Evolutionary conservation across 192 early-diverging fungal species (phyloP).

Genomic region (Hyaloraphidium curvatum): DNA sequence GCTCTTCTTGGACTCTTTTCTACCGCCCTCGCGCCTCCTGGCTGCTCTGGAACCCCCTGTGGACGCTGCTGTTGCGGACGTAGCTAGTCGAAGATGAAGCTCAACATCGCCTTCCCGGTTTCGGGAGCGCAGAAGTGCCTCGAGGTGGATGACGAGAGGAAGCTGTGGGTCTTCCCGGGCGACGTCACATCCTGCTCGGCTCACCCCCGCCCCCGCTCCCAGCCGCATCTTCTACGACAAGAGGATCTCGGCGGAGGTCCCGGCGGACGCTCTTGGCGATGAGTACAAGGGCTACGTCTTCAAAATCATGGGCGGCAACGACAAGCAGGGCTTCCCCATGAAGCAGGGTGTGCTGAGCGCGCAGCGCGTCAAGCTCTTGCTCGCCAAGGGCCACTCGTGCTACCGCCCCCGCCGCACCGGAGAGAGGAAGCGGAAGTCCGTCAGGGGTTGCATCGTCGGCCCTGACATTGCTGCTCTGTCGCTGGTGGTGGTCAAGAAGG

Average conservation of each 20-base stretch:
- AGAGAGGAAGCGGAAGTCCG: slow-evolving; percentile 98
- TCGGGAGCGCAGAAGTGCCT: slow-evolving; percentile 95
- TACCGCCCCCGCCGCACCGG: slow-evolving; percentile 92
- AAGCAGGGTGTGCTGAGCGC: slow-evolving; percentile 84
- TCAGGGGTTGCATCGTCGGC: slow-evolving; percentile 95
- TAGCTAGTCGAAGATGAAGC: no score
- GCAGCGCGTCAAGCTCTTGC: slow-evolving; percentile 35
- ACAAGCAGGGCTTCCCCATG: slow-evolving; percentile 99
- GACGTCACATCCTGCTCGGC: background rate
- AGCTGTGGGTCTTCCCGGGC: slow-evolving; percentile 46
- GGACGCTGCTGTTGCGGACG: no score
- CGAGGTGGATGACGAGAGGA: slow-evolving; percentile 93
- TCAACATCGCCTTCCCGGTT: slow-evolving; percentile 98
- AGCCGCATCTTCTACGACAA: slow-evolving; percentile 96
- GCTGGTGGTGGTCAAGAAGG: slow-evolving; percentile 89
- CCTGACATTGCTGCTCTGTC: slow-evolving; percentile 87
- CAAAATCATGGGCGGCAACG: slow-evolving; percentile 98
- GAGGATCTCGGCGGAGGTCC: slow-evolving; percentile 89
- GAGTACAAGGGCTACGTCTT: slow-evolving; percentile 99
- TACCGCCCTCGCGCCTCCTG: no score
- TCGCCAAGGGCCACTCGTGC: slow-evolving; percentile 90
- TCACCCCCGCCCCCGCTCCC: slow-evolving; percentile 5
- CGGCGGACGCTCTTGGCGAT: slow-evolving; percentile 87
- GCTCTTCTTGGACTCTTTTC: no score
- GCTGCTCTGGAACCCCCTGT: no score